Base-by-base conservation (phyloP, 441 rosid genomes). In the Lagerstroemia fauriei region DNA sequence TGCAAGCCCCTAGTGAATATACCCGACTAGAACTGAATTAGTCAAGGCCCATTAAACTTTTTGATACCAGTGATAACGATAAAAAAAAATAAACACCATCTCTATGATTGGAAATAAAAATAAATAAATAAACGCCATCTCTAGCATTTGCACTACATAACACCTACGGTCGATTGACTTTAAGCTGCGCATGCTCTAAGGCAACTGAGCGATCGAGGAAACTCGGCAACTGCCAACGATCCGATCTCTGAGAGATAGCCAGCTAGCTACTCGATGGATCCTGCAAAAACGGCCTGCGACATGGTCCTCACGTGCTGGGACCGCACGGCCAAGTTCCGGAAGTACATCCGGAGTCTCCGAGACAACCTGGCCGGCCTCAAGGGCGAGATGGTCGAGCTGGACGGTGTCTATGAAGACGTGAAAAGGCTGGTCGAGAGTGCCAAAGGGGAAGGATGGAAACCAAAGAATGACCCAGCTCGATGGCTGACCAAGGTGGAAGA, bases 401-500 rank as follows among this genome's bases (percentile, higher is more conserved):
- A 2, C 50, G 81, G 59, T 18, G 18, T 16, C 32, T 70, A 44
- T 3, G 16, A 24, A 3, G 85, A 85, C 59, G 79, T 85, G 66
- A 7, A 1, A 53, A 44, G 1, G 20, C 70, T 70, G 17, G 72
- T 85, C 6, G 48, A 13, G 7, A 24, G 2, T 9, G 81, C 82
- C 78, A 65, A 51, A 27, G 18, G 74, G 17, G 32, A 65, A 51
- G n/a, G 76, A 59, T 84, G 77, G 38, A 34, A 20, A 24, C 25
- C 20, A 46, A 41, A 25, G 22, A 9, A 20, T 17, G 53, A 57
- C 66, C 78, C 80, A 22, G 57, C 48, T 44, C 76, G 53, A 2
- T 85, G 87, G 87, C 17, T 80, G 27, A 38, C 24, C 4, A 41
- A 68, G 9, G 85, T 80, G 2, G 70, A 68, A 47, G 68, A 14